Conservation (phyloP, 2,329 filamentous ascomycete species). For the Alternaria sp. region DNA sequence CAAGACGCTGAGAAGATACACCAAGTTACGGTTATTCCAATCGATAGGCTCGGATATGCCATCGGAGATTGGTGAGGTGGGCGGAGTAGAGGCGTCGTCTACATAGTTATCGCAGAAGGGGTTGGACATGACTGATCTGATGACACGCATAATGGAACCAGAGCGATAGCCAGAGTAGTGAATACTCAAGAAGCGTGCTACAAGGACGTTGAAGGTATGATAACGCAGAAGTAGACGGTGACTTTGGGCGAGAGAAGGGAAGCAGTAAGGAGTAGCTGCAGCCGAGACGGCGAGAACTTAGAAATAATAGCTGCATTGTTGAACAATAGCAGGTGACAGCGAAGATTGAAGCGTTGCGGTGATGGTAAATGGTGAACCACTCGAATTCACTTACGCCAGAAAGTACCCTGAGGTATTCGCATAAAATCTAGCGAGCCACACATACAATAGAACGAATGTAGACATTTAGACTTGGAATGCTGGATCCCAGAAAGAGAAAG, state of each 20-base stretch:
- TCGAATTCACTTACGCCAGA: not conserved
- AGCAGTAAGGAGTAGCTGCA: not conserved
- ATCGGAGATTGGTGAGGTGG: not conserved
- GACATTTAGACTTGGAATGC: not conserved
- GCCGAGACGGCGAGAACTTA: not conserved
- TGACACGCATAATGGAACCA: not conserved
- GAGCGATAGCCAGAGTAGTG: not conserved
- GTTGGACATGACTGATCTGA: slow-evolving; percentile 4
- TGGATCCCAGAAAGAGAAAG: not conserved
- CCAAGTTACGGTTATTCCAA: slow-evolving; percentile 28
- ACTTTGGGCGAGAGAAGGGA: not conserved
- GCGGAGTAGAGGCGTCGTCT: slow-evolving; percentile 3
- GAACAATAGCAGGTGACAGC: slow-evolving; percentile 3
- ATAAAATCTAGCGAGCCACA: not conserved
- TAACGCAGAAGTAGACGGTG: not conserved
- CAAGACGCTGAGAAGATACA: slow-evolving; percentile 29
- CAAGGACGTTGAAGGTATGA: not conserved
- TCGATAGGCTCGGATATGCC: slow-evolving; percentile 7
- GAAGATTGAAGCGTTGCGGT: slow-evolving; percentile 8
- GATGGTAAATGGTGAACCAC: slow-evolving; percentile 11
- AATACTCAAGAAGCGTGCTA: not conserved
- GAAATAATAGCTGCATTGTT: not conserved
- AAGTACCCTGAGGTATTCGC: not conserved
- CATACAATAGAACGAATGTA: not conserved
- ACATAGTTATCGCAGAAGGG: slow-evolving; percentile 20